These are phyloP conservation scores for Salisapilia sapeloensis DNA, from an alignment of 352 stramenopile genomes.

Conservation along the genomic window DNA sequence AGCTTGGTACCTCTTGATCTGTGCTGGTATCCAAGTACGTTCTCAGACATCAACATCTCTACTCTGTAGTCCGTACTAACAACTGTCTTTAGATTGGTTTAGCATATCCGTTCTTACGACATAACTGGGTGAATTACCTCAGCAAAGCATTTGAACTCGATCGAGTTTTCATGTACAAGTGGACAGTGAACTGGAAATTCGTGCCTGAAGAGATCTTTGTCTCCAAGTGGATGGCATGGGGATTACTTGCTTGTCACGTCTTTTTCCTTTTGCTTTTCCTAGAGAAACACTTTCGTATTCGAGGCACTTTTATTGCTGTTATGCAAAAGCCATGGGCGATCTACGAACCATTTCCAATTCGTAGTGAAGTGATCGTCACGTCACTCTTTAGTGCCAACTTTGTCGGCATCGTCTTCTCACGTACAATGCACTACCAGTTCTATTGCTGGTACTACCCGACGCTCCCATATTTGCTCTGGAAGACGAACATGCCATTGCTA, in stretches of 20 bases:
- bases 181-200: constrained; percentile 98
- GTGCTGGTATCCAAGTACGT: constrained; percentile 71
- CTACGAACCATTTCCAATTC: constrained; percentile 66
- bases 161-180: constrained; percentile 97
- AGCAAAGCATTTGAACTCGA: constrained; percentile 95
- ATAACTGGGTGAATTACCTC: constrained; percentile 91
- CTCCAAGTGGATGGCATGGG: constrained; percentile 40
- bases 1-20: constrained; percentile 81
- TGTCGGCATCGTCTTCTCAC: constrained; percentile 91
- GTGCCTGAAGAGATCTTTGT: constrained; percentile 62
- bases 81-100: constrained; percentile 55
- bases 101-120: constrained; percentile 88
- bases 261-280: constrained; percentile 62
- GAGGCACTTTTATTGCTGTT: constrained; percentile 53
- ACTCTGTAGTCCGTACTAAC: constrained; percentile 1
- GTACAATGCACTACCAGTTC: constrained; percentile 98
- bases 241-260: constrained; percentile 34
- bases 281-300: constrained; percentile 71
- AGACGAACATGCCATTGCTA: constrained; percentile 65
- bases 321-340: constrained; percentile 51
- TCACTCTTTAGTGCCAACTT: constrained; percentile 90
- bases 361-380: constrained; percentile 68
- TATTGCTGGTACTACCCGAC: constrained; percentile 94
- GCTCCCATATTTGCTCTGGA: constrained; percentile 89
- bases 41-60: too few species aligned